A percentile compares a stretch with the other conserved stretches of the same genome.
Conservation (phyloP, 2,329 filamentous ascomycete species). For the Bipolaris gigantea region DNA sequence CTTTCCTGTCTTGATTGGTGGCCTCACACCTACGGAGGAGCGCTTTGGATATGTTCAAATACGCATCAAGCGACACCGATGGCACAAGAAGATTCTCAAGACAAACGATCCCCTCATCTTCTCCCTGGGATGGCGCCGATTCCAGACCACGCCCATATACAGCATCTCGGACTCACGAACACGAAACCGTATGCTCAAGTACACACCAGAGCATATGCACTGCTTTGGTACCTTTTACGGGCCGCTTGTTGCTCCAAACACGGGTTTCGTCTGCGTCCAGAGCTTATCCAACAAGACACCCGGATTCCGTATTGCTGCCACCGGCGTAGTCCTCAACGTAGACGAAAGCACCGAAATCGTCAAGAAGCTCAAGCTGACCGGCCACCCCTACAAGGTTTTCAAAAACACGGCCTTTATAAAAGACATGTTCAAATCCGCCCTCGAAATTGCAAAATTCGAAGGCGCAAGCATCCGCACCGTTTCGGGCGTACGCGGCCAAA, state of each 20-base stretch:
- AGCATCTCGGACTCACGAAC: slow-evolving; percentile 92
- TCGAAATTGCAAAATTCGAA: slow-evolving; percentile 98
- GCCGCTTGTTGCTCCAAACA: slow-evolving; percentile 91
- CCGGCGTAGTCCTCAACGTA: slow-evolving; percentile 88
- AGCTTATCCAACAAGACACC: slow-evolving; percentile 81
- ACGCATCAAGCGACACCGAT: slow-evolving; percentile 93
- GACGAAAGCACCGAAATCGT: slow-evolving; percentile 97
- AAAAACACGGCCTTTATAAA: slow-evolving; percentile 99
- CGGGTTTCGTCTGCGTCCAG: slow-evolving; percentile 92
- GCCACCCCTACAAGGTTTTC: slow-evolving; percentile 94
- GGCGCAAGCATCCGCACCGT: slow-evolving; percentile 95
- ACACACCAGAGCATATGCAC: slow-evolving; percentile 99
- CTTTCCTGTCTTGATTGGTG: slow-evolving; percentile 84
- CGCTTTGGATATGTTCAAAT: slow-evolving; percentile 95
- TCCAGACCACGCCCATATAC: slow-evolving; percentile 91
- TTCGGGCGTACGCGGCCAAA: slow-evolving; percentile 91
- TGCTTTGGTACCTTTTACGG: slow-evolving; percentile 97
- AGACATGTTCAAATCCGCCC: slow-evolving; percentile 91
- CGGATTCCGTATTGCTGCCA: slow-evolving; percentile 92
- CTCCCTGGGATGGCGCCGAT: slow-evolving; percentile 92
- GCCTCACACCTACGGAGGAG: slow-evolving; percentile 90
- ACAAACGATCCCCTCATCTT: slow-evolving; percentile 97
- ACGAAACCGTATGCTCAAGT: slow-evolving; percentile 96
- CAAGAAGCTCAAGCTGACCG: slow-evolving; percentile 98
- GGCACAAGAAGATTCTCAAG: slow-evolving; percentile 99